Evolutionary conservation across 83 land plant species (phyloP), one percentile per base, ranked within the genome.

Genomic region (Larix sibirica): DNA sequence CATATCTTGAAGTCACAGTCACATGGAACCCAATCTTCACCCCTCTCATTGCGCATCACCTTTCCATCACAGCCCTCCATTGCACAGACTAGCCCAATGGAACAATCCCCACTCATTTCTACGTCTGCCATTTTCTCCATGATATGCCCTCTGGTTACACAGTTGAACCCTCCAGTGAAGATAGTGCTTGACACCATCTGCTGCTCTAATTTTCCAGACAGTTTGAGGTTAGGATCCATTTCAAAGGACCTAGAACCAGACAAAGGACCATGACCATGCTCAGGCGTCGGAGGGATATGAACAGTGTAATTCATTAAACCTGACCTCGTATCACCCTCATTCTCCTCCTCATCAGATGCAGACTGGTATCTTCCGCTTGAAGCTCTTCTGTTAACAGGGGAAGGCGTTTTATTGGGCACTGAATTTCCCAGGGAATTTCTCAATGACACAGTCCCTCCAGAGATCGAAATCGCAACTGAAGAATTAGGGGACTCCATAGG

Each of bases 231-330:
- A 9, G 12, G 13, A 2, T 66, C 59, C 36, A 38, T 58, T 31
- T 80, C 50, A 36, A 69, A n/a, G 54, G 75, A 81, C 77, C 83
- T 74, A 61, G 74, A 80, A 50, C 44, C 83, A 23, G 88, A 77
- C 6, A 38, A 36, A 17, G 88, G 79, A 26, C 85, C 88, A 81
- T 87, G 89, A 26, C 85, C 88, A 81, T 87, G 89, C 60, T 92
- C 96, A 4, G 96, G 96, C 2, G 96, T 94, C 0, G 90, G 86
- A 14, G 96, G 96, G 6, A 94, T 94, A 12, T 94, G 95, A 38
- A 94, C 95, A 0, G 95, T 94, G 89, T 94, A 94, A 42, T n/a
- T 47, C 54, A 17, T 38, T 5, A 47, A 6, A 17, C 28, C 74
- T 0, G 78, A 47, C 0, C 24, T 62, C 8, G 88, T 87, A 42